Evolutionary conservation across 352 stramenopile genomes (phyloP).

Genomic region (Pythium aphanidermatum): DNA sequence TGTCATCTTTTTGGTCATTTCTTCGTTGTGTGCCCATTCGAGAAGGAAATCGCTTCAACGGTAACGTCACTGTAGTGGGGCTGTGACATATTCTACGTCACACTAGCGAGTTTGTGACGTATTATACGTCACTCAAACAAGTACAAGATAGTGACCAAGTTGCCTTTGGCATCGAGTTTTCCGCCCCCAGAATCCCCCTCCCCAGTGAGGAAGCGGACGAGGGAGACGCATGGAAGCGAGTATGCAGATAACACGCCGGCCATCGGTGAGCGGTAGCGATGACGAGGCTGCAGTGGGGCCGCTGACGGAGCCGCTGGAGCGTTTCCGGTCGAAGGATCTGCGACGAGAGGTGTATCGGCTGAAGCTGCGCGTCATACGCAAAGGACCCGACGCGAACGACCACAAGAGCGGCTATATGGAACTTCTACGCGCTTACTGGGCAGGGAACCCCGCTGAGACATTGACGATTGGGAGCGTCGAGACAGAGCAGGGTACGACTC

Average conservation of each 20-base stretch:
- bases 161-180: slow-evolving; percentile 6
- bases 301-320: slow-evolving; percentile 30
- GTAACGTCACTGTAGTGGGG: too few relatives aligned
- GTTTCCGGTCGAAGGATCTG: slow-evolving; percentile 25
- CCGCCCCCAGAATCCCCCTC: slow-evolving; percentile 3
- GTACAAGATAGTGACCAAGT: slow-evolving; percentile 20
- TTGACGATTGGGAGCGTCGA: not conserved
- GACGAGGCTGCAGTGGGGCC: not conserved
- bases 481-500: too few relatives aligned
- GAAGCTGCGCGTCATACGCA: slow-evolving; percentile 26
- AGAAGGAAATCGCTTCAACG: not conserved
- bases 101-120: not conserved
- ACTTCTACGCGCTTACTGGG: slow-evolving; percentile 22
- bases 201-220: not conserved
- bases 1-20: too few relatives aligned
- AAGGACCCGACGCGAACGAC: slow-evolving; percentile 23
- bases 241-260: too few relatives aligned
- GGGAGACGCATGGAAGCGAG: too few relatives aligned
- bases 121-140: not conserved
- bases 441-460: not conserved
- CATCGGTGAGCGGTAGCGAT: not conserved
- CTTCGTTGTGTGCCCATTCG: too few relatives aligned
- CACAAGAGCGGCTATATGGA: slow-evolving; percentile 35
- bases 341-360: slow-evolving; percentile 29
- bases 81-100: not conserved